Evolutionary conservation across 1,139 yeast species (phyloP), one percentile per base, ranked within the genome.

Genomic region (Hemisphaericaspora xylanilytica): DNA sequence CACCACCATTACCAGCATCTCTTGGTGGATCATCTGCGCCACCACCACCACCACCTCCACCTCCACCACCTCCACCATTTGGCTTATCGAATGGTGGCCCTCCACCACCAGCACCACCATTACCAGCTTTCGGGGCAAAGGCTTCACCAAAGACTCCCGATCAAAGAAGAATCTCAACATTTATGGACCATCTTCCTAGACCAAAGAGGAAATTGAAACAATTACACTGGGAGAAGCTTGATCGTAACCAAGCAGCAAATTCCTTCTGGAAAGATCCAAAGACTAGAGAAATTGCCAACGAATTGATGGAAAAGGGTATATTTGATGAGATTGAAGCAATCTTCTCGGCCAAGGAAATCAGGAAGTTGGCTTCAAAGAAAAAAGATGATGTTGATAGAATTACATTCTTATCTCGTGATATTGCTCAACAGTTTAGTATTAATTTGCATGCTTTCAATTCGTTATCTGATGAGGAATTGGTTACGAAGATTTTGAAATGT

Each of bases 151-250:
- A 53, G 1, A 59, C 63, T 20, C 61, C 65, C 3, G 61, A 68
- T 18, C 47, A 48, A 2, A 47, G 53, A n/a, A 49, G 56, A 7
- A 55, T 63, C 5, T 55, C 65, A 4, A 53, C 61, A 24, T 70
- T 80, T 36, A 78, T 78, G 50, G 86, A 79, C 37, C 68, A 68
- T 38, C 75, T 76, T 49, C 90, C 90, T 34, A 73, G 90, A 51
- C 90, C 95, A 17, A 82, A 82, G 66, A 80, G 75, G 63, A 84
- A 81, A 69, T 68, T 85, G 61, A 85, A 85, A 56, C 95, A 85
- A 58, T 67, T 85, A 48, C 95, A 85, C 53, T 85, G 94, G 94
- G 94, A 85, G 49, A 85, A 84, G 52, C 68, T 85, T 41, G 92
- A 85, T 27, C 59, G 63, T 29, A 37, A 38, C 11, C 57, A 57